phyloP scores from a whole-genome alignment of 345 rosid genomes.

The Brassica carinata region DNA sequence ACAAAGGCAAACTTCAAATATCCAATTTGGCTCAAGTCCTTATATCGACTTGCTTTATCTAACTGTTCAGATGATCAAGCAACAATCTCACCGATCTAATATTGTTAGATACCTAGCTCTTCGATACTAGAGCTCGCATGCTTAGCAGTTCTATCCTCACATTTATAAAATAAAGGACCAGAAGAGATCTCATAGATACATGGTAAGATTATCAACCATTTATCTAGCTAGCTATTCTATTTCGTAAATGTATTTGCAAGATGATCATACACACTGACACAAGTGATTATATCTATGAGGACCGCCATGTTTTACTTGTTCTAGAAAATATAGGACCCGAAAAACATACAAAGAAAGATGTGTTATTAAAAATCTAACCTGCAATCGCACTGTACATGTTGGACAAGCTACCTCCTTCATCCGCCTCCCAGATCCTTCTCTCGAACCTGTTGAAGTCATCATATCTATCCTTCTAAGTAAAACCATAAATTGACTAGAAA shows the following conservation, averaged over 20 bases:
- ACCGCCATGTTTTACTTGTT: slow-evolving; percentile 2
- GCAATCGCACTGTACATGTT: slow-evolving; percentile 92
- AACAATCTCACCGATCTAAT: slow-evolving; percentile 17
- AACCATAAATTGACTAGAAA: slow-evolving; percentile 1
- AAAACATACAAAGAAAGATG: slow-evolving; percentile 7
- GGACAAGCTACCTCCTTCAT: slow-evolving; percentile 99
- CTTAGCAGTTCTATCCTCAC: slow-evolving; percentile 1
- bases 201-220: not conserved
- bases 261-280: slow-evolving; percentile 9
- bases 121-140: not conserved
- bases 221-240: slow-evolving; percentile 14
- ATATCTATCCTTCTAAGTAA: slow-evolving; percentile 5
- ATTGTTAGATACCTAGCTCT: not conserved
- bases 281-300: slow-evolving; percentile 9
- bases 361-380: slow-evolving; percentile 49
- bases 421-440: slow-evolving; percentile 75
- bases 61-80: not conserved
- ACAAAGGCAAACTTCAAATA: not conserved
- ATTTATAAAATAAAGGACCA: not conserved
- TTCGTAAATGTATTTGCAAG: slow-evolving; percentile 13
- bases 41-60: not conserved
- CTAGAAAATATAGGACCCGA: not conserved
- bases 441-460: slow-evolving; percentile 51
- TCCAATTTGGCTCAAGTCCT: not conserved
- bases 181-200: slow-evolving; percentile 1